A percentile compares a stretch with the other conserved stretches of the same genome.
Evolutionary conservation across 2,329 filamentous ascomycete genomes (phyloP).

Genomic region (Fonsecaea pedrosoi): DNA sequence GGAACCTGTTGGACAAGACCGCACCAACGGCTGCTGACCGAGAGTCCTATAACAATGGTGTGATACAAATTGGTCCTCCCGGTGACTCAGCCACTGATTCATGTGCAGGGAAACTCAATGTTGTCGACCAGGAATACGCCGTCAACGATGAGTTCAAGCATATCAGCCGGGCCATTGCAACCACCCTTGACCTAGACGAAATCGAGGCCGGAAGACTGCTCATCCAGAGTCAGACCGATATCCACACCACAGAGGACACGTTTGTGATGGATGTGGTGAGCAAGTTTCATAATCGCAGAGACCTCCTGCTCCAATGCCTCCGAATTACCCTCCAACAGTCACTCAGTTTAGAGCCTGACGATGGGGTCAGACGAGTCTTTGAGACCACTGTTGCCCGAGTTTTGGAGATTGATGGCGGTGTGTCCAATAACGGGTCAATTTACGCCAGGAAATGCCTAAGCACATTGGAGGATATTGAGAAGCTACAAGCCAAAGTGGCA

Average conservation of each 20-base stretch:
- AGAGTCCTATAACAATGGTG: slow-evolving; percentile 33
- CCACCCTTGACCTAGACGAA: slow-evolving; percentile 90
- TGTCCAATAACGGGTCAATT: slow-evolving; percentile 60
- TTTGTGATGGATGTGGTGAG: slow-evolving; percentile 81
- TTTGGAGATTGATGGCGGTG: slow-evolving; percentile 61
- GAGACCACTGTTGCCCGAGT: slow-evolving; percentile 64
- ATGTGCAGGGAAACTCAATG: slow-evolving; percentile 71
- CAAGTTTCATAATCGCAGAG: slow-evolving; percentile 83
- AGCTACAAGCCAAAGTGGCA: slow-evolving; percentile 74
- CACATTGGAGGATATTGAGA: slow-evolving; percentile 77
- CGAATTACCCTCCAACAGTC: slow-evolving; percentile 77
- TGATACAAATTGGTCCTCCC: slow-evolving; percentile 25
- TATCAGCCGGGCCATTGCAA: slow-evolving; percentile 78
- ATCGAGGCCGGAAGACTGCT: slow-evolving; percentile 79
- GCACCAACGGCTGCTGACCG: slow-evolving; percentile 68
- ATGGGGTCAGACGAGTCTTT: slow-evolving; percentile 49
- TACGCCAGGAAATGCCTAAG: slow-evolving; percentile 77
- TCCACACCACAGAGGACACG: slow-evolving; percentile 71
- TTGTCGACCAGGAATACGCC: slow-evolving; percentile 75
- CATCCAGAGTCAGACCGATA: slow-evolving; percentile 66
- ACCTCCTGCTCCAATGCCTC: slow-evolving; percentile 81
- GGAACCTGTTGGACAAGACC: slow-evolving; percentile 75
- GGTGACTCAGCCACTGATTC: slow-evolving; percentile 14
- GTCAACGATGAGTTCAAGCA: slow-evolving; percentile 90
- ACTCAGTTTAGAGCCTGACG: slow-evolving; percentile 66